phyloP scores from a whole-genome alignment of 1,139 yeast species.

The Torulaspora globosa region DNA sequence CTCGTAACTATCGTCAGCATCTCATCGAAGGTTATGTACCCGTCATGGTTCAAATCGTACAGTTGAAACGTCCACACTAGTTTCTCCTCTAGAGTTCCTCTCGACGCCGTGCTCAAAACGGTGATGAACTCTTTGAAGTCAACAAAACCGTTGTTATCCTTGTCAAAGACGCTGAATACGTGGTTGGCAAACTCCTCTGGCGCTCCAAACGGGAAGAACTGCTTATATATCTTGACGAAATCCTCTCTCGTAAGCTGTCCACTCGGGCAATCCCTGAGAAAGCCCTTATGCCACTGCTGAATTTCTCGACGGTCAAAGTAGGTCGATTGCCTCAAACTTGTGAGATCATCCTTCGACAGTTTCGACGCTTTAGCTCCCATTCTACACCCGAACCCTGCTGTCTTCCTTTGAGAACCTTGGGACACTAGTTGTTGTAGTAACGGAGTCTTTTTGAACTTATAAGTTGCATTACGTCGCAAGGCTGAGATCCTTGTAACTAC shows the following conservation, averaged over 20 bases:
- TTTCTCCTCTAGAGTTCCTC: constrained; percentile 87
- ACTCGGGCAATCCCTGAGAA: constrained; percentile 85
- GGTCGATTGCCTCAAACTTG: constrained; percentile 77
- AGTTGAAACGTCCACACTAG: constrained; percentile 81
- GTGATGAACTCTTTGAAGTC: constrained; percentile 91
- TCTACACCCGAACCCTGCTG: constrained; percentile 1
- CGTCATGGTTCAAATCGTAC: constrained; percentile 79
- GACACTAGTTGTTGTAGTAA: neutral
- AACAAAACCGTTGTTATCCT: constrained; percentile 72
- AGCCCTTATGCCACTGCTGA: constrained; percentile 98
- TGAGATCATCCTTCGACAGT: constrained; percentile 83
- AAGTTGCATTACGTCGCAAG: neutral
- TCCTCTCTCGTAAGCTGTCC: constrained; percentile 87
- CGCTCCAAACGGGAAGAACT: constrained; percentile 97
- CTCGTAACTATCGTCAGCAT: constrained; percentile 76
- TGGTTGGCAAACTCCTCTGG: constrained; percentile 88
- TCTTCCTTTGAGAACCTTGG: neutral
- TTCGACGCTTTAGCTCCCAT: constrained; percentile 98
- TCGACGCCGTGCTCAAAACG: constrained; percentile 79
- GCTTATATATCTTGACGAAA: constrained; percentile 87
- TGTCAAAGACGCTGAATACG: constrained; percentile 84
- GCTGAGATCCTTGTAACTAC: no score
- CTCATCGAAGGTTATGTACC: constrained; percentile 69
- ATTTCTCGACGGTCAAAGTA: constrained; percentile 90
- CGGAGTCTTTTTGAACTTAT: neutral